These are phyloP conservation scores for Saturnispora ahearnii DNA, from an alignment of 805 yeast genomes.

Conservation along the genomic window DNA sequence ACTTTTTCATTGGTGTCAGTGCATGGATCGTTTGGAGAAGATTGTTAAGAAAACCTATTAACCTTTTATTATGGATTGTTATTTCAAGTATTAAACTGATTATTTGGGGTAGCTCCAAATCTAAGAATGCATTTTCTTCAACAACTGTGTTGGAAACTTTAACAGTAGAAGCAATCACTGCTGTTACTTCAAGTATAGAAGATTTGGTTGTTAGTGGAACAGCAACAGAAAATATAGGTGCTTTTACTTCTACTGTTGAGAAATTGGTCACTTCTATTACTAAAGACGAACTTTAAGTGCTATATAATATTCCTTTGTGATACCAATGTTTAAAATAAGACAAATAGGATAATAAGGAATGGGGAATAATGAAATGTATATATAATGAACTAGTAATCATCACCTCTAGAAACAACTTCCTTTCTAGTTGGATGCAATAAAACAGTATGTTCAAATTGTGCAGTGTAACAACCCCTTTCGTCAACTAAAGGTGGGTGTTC, in stretches of 20 bases:
- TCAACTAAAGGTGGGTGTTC: slow-evolving; percentile 94
- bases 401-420: slow-evolving; percentile 93
- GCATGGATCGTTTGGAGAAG: slow-evolving; percentile 44
- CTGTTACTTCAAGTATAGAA: neutral
- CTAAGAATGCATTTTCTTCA: neutral
- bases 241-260: neutral
- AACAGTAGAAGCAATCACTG: neutral
- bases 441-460: slow-evolving; percentile 93
- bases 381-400: slow-evolving; percentile 54
- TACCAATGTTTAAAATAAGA: neutral
- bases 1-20: slow-evolving; percentile 37
- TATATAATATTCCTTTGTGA: neutral
- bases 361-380: neutral
- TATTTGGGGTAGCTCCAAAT: slow-evolving; percentile 6
- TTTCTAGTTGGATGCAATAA: slow-evolving; percentile 83
- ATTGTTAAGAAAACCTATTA: slow-evolving; percentile 36
- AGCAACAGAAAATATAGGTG: neutral
- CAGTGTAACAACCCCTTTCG: slow-evolving; percentile 77
- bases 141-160: neutral
- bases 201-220: neutral
- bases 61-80: slow-evolving; percentile 38
- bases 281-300: slow-evolving; percentile 11
- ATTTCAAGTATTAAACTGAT: slow-evolving; percentile 16
- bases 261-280: neutral
- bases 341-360: neutral